These are phyloP conservation scores for Solanum arcanum DNA, from an alignment of 257 asterid species.

Conservation along the genomic window DNA sequence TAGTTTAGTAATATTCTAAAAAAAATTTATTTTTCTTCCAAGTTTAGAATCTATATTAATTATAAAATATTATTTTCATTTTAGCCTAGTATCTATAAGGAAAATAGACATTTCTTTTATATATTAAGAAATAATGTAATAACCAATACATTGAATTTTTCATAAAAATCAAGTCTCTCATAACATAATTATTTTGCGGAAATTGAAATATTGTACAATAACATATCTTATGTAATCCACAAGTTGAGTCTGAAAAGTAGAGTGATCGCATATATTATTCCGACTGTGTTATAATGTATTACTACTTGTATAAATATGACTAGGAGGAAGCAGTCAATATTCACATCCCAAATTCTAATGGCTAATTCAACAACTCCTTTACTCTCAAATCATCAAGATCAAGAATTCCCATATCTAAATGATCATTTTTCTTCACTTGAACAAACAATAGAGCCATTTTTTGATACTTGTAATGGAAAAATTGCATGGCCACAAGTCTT, in stretches of 20 bases:
- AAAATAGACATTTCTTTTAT: not conserved
- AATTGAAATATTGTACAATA: not conserved
- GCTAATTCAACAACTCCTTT: constrained; percentile 15
- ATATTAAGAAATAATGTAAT: not conserved
- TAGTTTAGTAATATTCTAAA: not conserved
- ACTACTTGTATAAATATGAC: not conserved
- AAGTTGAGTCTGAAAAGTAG: too few species aligned
- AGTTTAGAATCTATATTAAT: not conserved
- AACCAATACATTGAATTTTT: not conserved
- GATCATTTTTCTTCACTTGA: not conserved
- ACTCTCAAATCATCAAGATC: not conserved
- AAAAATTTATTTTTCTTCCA: not conserved
- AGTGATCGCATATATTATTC: not conserved
- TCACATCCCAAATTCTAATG: not conserved
- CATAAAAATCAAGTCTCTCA: not conserved
- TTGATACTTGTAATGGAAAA: not conserved
- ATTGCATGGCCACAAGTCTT: constrained; percentile 16
- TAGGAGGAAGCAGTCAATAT: not conserved
- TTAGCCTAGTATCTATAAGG: not conserved
- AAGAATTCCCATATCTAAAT: not conserved
- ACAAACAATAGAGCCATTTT: constrained; percentile 5
- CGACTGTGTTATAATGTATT: not conserved
- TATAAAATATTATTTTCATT: not conserved
- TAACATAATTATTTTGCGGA: not conserved
- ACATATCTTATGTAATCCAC: not conserved